Conservation (phyloP, 768 basidiomycete genomes). For the Cyathus striatus region DNA sequence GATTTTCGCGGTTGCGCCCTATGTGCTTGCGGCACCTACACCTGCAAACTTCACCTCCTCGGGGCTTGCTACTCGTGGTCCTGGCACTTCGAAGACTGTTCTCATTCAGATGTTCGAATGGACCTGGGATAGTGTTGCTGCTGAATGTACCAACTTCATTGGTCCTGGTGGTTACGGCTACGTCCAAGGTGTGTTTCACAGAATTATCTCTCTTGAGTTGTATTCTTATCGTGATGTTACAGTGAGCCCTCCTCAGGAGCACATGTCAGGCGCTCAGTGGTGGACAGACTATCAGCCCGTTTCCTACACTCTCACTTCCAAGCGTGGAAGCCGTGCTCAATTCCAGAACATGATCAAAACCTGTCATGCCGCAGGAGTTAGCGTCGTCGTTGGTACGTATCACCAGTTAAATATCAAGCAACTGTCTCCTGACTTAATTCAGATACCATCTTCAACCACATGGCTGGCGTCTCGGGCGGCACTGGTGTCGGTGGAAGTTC, state of each 20-base stretch:
- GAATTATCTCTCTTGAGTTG: neutral
- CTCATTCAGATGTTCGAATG: slow-evolving; percentile 73
- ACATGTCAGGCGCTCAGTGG: slow-evolving; percentile 56
- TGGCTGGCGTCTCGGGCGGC: slow-evolving; percentile 47
- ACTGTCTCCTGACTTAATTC: neutral
- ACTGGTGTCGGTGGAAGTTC: slow-evolving; percentile 43
- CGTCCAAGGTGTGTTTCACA: slow-evolving; percentile 49
- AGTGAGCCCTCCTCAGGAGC: slow-evolving; percentile 54
- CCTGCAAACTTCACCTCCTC: slow-evolving; percentile 2
- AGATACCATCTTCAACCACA: slow-evolving; percentile 66
- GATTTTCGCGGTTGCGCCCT: slow-evolving; percentile 5
- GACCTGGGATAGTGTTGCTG: slow-evolving; percentile 54
- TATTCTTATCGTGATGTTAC: neutral
- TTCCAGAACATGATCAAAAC: slow-evolving; percentile 45
- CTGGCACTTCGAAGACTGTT: slow-evolving; percentile 34
- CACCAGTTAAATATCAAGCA: too few relatives aligned
- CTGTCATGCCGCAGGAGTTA: slow-evolving; percentile 51
- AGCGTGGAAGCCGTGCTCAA: slow-evolving; percentile 55
- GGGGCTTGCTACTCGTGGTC: slow-evolving; percentile 13
- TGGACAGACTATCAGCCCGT: slow-evolving; percentile 76
- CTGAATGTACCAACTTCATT: slow-evolving; percentile 61
- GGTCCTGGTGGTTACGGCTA: slow-evolving; percentile 69
- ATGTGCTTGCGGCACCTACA: slow-evolving; percentile 4
- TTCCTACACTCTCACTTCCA: slow-evolving; percentile 60
- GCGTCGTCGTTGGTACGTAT: slow-evolving; percentile 44